phyloP scores from a whole-genome alignment of 139 green algal genomes.

The Spirogloea muscicola region DNA sequence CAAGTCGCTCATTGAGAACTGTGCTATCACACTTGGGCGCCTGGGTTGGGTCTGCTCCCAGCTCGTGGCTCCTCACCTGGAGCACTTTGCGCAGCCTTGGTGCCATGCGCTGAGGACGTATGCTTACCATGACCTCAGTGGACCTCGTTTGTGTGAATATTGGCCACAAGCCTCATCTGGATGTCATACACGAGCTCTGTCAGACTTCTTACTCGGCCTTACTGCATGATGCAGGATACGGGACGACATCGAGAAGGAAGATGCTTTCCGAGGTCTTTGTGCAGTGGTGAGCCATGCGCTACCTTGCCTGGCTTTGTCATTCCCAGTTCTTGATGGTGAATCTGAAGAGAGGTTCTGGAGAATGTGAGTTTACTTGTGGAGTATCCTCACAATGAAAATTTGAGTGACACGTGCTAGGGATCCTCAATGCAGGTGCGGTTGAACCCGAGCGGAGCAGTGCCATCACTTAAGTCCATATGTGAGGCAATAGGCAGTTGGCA shows the following conservation, averaged over 20 bases:
- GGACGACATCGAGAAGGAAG: conserved; percentile 93
- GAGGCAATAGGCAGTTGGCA: conserved; percentile 44
- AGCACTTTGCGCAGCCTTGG: conserved; percentile 73
- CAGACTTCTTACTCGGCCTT: background rate
- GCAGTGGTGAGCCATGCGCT: conserved; percentile 17
- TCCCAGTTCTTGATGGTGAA: conserved; percentile 2
- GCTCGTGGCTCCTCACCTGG: conserved; percentile 69
- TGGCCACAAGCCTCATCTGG: no score
- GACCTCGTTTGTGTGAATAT: no score
- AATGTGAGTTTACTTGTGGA: no score
- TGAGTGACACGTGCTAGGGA: no score
- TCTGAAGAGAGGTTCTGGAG: no score
- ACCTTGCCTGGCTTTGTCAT: background rate
- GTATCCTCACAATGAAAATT: no score
- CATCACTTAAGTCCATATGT: conserved; percentile 10
- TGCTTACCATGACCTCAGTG: no score
- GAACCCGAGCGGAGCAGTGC: conserved; percentile 21
- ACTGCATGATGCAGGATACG: conserved; percentile 54
- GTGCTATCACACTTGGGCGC: conserved; percentile 83
- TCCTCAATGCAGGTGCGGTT: conserved; percentile 18
- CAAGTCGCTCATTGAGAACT: conserved; percentile 85
- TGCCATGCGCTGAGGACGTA: conserved; percentile 68
- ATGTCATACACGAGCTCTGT: no score
- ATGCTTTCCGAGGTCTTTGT: conserved; percentile 79
- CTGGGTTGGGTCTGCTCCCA: conserved; percentile 66